Conservation (phyloP, 305 asterid genomes). For the Fraxinus paxiana region DNA sequence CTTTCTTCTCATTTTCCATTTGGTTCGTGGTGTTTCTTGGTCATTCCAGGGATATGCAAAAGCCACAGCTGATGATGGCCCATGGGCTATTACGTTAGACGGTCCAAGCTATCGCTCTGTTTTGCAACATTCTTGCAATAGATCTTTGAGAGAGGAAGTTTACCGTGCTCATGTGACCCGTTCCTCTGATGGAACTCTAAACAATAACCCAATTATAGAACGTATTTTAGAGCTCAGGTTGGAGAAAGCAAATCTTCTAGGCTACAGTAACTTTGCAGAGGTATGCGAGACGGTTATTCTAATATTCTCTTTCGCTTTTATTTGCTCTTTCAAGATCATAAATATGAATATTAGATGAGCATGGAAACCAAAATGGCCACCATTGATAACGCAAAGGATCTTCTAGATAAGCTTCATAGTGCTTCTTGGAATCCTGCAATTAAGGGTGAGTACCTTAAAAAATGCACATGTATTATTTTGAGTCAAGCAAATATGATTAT, state of each 20-base stretch:
- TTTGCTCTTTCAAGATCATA: conserved; percentile 4
- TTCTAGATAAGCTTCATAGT: conserved; percentile 58
- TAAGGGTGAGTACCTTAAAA: conserved; percentile 38
- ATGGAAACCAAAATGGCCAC: conserved; percentile 78
- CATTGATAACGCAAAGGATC: conserved; percentile 62
- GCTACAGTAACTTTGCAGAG: conserved; percentile 65
- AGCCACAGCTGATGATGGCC: conserved; percentile 67
- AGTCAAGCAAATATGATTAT: neutral
- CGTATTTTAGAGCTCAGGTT: conserved; percentile 63
- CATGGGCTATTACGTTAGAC: conserved; percentile 72
- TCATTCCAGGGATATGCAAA: conserved; percentile 53
- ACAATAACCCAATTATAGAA: conserved; percentile 62
- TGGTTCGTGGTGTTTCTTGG: neutral
- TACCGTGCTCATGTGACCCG: conserved; percentile 63
- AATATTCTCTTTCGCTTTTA: conserved; percentile 3
- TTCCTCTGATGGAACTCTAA: conserved; percentile 61
- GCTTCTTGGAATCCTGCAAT: conserved; percentile 72
- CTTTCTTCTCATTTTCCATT: conserved; percentile 5
- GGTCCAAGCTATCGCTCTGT: conserved; percentile 60
- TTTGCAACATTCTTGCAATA: conserved; percentile 57
- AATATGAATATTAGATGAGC: conserved; percentile 49
- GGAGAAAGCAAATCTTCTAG: conserved; percentile 71
- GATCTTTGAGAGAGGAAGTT: conserved; percentile 70
- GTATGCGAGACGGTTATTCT: conserved; percentile 25
- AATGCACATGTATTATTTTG: neutral